Conservation (phyloP, 1,284 basidiomycete species). For the Cutaneotrichosporon dermatis region DNA sequence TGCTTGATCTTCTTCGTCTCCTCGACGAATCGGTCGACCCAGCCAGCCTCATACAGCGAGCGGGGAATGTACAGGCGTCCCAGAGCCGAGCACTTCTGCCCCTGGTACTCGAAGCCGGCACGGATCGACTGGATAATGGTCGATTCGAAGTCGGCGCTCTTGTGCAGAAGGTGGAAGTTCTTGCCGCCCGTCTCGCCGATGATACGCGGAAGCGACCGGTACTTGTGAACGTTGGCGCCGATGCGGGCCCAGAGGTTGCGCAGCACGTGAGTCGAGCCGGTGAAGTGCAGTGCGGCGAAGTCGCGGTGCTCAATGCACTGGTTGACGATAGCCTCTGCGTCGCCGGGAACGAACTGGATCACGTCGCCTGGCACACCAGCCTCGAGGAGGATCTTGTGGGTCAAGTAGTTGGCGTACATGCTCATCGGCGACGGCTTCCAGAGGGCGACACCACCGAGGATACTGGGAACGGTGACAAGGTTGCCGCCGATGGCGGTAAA, state of each 20-base stretch:
- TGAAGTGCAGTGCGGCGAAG: conserved; percentile 85
- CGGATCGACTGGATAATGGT: conserved; percentile 76
- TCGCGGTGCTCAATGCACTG: conserved; percentile 62
- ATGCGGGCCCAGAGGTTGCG: conserved; percentile 88
- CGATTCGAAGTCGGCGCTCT: conserved; percentile 71
- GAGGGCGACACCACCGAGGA: conserved; percentile 82
- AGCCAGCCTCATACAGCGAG: conserved; percentile 72
- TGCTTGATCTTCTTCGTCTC: conserved; percentile 75
- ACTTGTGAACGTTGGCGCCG: conserved; percentile 69
- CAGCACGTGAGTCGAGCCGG: conserved; percentile 83
- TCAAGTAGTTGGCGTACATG: conserved; percentile 81
- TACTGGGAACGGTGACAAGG: conserved; percentile 59
- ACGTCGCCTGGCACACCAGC: conserved; percentile 84
- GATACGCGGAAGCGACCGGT: conserved; percentile 73
- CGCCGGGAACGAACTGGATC: conserved; percentile 84
- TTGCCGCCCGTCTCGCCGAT: conserved; percentile 65
- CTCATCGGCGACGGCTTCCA: conserved; percentile 92
- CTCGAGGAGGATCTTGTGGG: conserved; percentile 77
- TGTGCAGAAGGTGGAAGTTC: conserved; percentile 85
- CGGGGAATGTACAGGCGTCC: conserved; percentile 81
- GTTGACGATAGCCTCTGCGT: conserved; percentile 63
- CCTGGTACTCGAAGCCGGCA: conserved; percentile 82
- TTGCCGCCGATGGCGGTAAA: conserved; percentile 54
- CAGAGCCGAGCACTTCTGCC: conserved; percentile 70
- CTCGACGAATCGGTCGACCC: conserved; percentile 68